A percentile compares a stretch with the other conserved stretches of the same genome.
Evolutionary conservation across 2,329 filamentous ascomycete species (phyloP).

Genomic region (Fusarium newnesense): DNA sequence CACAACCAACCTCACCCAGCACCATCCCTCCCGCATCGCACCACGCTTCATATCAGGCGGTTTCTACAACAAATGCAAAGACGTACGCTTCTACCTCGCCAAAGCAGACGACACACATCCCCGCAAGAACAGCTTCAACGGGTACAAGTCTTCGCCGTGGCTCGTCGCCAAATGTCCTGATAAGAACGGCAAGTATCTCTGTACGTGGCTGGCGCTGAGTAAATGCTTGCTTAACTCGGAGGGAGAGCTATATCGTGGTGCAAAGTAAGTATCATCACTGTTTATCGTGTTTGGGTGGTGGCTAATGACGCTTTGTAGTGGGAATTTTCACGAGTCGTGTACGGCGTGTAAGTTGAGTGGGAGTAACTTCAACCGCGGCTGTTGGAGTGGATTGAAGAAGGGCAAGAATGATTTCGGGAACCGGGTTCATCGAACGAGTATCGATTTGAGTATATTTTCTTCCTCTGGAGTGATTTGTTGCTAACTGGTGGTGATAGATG

Average conservation of each 20-base stretch:
- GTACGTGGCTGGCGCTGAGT: slow-evolving; percentile 29
- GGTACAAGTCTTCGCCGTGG: slow-evolving; percentile 20
- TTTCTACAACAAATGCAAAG: slow-evolving; percentile 24
- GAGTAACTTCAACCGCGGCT: slow-evolving; percentile 11
- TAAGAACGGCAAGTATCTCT: slow-evolving; percentile 17
- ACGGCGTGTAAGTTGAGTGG: slow-evolving; percentile 19
- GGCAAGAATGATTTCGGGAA: background rate
- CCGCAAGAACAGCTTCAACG: background rate
- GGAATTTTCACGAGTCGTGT: slow-evolving; percentile 22
- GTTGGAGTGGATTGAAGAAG: slow-evolving; percentile 4
- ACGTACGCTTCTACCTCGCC: slow-evolving; percentile 28
- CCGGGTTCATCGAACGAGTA: background rate
- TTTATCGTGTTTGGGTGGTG: accelerated
- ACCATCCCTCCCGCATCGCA: background rate
- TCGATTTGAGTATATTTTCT: slow-evolving; percentile 19
- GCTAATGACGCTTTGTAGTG: slow-evolving; percentile 12
- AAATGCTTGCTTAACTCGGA: slow-evolving; percentile 28
- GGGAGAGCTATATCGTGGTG: slow-evolving; percentile 12
- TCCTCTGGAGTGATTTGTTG: accelerated
- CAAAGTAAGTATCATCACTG: background rate
- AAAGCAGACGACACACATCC: slow-evolving; percentile 18
- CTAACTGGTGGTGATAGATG: slow-evolving; percentile 2
- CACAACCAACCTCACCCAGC: too few species aligned
- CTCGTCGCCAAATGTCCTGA: slow-evolving; percentile 25
- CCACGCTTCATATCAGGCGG: slow-evolving; percentile 11